A percentile compares a stretch with the other conserved stretches of the same genome.
These are phyloP conservation scores for Teratosphaeria pseudoeucalypti DNA, from an alignment of 2,329 filamentous ascomycete genomes.

Conservation along the genomic window DNA sequence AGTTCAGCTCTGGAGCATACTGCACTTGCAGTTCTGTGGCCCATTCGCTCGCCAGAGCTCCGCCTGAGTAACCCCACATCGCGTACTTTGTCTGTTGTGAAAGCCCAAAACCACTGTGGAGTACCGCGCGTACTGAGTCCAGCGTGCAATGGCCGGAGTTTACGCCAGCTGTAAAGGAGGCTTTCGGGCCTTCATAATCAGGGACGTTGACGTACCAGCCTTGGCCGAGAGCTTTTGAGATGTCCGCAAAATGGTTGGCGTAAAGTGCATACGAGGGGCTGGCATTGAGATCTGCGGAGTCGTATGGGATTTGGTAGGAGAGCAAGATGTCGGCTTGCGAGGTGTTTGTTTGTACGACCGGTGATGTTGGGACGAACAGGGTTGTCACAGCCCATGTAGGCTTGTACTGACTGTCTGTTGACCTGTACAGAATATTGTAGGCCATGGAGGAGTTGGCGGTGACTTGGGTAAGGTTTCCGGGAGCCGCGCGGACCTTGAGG, in stretches of 20 bases:
- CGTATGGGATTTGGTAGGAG: conserved; percentile 23
- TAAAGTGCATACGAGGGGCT: conserved; percentile 31
- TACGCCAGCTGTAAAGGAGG: conserved; percentile 33
- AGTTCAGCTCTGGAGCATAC: conserved; percentile 44
- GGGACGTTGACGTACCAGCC: conserved; percentile 41
- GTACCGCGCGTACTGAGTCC: conserved; percentile 34
- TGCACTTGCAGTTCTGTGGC: conserved; percentile 42
- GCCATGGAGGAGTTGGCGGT: conserved; percentile 18
- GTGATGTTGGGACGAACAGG: conserved; percentile 13
- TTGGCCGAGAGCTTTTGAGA: conserved; percentile 29
- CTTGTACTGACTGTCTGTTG: conserved; percentile 16
- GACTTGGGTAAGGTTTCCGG: conserved; percentile 20
- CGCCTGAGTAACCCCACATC: conserved; percentile 48
- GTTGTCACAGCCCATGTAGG: conserved; percentile 21
- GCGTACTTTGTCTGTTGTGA: conserved; percentile 16
- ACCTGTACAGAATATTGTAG: conserved; percentile 21
- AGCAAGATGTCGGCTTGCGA: conserved; percentile 12
- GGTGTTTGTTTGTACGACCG: not conserved
- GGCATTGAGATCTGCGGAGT: conserved; percentile 31
- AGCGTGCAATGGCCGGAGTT: conserved; percentile 35
- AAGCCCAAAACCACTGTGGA: conserved; percentile 19
- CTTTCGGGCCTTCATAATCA: conserved; percentile 35
- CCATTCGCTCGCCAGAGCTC: conserved; percentile 42
- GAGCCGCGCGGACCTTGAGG: conserved; percentile 23
- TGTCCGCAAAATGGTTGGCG: conserved; percentile 9